Evolutionary conservation across 2,329 filamentous ascomycete genomes (phyloP).

Genomic region (Nemania sp.): DNA sequence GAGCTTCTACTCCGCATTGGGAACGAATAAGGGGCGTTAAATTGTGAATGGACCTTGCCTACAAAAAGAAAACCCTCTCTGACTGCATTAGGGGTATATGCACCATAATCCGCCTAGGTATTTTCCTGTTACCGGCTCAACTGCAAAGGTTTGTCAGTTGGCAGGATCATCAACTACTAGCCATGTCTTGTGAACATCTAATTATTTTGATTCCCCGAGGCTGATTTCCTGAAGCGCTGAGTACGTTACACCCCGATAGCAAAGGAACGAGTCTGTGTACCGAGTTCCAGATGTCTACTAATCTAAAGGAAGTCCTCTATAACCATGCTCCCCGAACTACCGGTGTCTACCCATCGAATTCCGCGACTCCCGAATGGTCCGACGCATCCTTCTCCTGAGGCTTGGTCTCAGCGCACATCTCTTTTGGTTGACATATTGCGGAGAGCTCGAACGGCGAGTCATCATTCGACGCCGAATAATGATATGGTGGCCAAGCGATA

Average conservation of each 20-base stretch:
- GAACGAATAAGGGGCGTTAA: constrained; percentile 12
- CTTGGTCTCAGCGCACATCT: constrained; percentile 6
- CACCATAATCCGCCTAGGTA: not conserved
- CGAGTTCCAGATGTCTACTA: not conserved
- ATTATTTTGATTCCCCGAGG: not conserved
- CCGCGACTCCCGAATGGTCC: constrained; percentile 4
- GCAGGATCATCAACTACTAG: not conserved
- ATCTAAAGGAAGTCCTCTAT: not conserved
- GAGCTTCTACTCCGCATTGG: constrained; percentile 6
- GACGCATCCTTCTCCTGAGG: constrained; percentile 11
- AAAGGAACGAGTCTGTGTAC: not conserved
- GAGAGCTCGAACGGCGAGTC: constrained; percentile 13
- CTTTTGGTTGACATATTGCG: constrained; percentile 1
- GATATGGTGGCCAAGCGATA: constrained; percentile 5
- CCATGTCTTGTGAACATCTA: not conserved
- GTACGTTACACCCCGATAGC: not conserved
- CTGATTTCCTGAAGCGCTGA: not conserved
- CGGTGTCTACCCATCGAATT: not conserved
- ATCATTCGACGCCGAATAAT: constrained; percentile 14
- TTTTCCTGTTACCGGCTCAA: not conserved
- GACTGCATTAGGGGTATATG: not conserved
- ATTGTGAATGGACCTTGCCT: constrained; percentile 9
- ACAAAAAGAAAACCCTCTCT: constrained; percentile 3
- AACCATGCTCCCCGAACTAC: not conserved
- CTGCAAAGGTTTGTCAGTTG: not conserved